Base-by-base conservation (phyloP, 148 eudicot genomes). In the Amaranthus hypochondriacus region DNA sequence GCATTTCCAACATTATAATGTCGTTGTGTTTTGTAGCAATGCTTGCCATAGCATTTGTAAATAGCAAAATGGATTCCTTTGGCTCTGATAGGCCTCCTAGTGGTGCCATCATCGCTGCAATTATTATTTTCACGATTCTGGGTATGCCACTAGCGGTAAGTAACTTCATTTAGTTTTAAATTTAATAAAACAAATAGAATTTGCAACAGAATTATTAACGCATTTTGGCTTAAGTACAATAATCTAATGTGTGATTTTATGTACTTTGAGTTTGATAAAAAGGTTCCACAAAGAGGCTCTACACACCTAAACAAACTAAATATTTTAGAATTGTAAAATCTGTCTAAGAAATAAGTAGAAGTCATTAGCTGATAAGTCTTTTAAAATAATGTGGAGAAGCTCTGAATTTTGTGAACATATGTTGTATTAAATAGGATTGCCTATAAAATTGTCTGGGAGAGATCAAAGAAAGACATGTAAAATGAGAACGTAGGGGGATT, bases 91-190 rank as follows among this genome's bases (percentile, higher is more conserved):
- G 68, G 48, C 98, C 99, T 49, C 87, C 97, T 64, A 77, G 73
- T 76, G 94, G 94, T 49, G 83, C 89, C 77, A 87, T 95, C 12
- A 78, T 91, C 79, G 92, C 97, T 76, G 97, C 92, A 7, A 70
- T 92, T 46, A 61, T 83, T 51, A 85, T 86, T 62, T 95, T 95
- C 79, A 84, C 94, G 56, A 48, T 95, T 78, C 94, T 95, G 73
- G 99, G 99, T 60, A 82, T 90, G 77, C 99, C 99, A 50, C 77
- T 95, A 77, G 94, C 99, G 9, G 99, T 95, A 82, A 88, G 99
- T 88, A 13, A 63, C 70, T 43, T 53, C n/a, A 51, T 39, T 61
- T 28, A 2, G 6, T 60, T 21, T 60, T 60, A 14, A 14, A 4
- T 57, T 57, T 57, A 28, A 2, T 28, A 28, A 28, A 28, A 28